Evolutionary conservation across 495 filamentous ascomycete genomes (phyloP), one percentile per base, ranked within the genome.

Genomic region (Aspergillus nidulans): DNA sequence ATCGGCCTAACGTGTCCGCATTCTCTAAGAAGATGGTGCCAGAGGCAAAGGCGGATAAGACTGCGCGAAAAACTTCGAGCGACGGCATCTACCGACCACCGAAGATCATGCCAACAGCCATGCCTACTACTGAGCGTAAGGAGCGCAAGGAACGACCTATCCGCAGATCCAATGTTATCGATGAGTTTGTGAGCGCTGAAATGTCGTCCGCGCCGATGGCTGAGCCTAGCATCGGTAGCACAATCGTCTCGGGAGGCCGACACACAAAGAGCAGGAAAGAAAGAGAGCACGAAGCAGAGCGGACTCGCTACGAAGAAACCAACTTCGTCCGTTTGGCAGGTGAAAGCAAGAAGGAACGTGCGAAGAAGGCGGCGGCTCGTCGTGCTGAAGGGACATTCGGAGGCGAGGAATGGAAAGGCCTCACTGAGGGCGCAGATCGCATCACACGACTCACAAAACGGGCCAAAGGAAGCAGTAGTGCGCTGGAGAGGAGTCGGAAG

Each of bases 291-390:
- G 92, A 96, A 69, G 76, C 77, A 3, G 90, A 92, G 63, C 74
- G 85, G 40, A 78, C 75, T 38, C 79, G 83, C 23, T 96, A 94
- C 68, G 91, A 96, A 74, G 91, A 96, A 73, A 77, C 72, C 55
- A 92, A 96, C 72, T 91, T 95, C 63, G 81, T 90, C 19, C 81
- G 92, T 49, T 75, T 97, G 63, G 90, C 90, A 16, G 85, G 84
- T 67, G 80, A 86, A 63, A 87, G 84, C 67, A 92, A 91, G 79
- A 90, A 89, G 75, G 87, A 92, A 19, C 59, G 64, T 45, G 68
- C 72, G 50, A 77, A 77, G 68, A 63, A 63, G 36, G 73, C 75
- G 12, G 80, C 83, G 58, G 74, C 73, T 34, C 69, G 69, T 19
- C 75, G 75, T 56, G 63, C 78, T 60, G 76, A 74, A 24, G 74